Conservation (phyloP, 495 filamentous ascomycete species). For the Saxophila tyrrhenica region DNA sequence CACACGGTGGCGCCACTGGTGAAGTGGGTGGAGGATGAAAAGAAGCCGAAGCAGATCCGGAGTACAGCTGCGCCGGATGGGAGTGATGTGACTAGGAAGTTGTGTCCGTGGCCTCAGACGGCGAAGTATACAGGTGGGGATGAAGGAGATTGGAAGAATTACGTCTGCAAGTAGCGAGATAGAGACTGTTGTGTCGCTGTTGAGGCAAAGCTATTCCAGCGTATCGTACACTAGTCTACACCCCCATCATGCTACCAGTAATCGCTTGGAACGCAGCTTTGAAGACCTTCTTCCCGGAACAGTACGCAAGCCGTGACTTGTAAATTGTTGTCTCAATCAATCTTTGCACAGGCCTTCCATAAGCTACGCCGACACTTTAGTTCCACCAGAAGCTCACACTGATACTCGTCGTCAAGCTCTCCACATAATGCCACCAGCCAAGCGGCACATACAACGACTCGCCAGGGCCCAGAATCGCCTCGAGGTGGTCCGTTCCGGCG, state of each 20-base stretch:
- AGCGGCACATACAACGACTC: slow-evolving; percentile 85
- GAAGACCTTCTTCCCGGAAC: no score
- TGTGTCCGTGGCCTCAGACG: slow-evolving; percentile 33
- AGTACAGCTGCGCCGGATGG: slow-evolving; percentile 25
- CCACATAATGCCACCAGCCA: slow-evolving; percentile 98
- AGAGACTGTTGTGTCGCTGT: no score
- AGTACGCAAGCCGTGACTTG: no score
- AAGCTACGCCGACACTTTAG: no score
- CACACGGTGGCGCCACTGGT: slow-evolving; percentile 40
- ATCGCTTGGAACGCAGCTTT: no score
- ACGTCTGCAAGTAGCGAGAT: slow-evolving; percentile 11
- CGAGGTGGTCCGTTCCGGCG: slow-evolving; percentile 52
- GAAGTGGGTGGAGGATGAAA: slow-evolving; percentile 40
- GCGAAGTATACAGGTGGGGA: slow-evolving; percentile 22
- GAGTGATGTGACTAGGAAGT: slow-evolving; percentile 25
- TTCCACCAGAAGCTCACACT: slow-evolving; percentile 99
- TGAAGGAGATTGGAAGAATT: slow-evolving; percentile 16
- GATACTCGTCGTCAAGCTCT: slow-evolving; percentile 72
- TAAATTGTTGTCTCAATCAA: no score
- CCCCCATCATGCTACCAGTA: no score
- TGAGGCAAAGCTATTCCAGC: no score
- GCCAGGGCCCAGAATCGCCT: slow-evolving; percentile 67
- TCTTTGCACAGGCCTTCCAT: no score
- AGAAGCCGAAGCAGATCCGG: slow-evolving; percentile 19
- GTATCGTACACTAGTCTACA: no score